A percentile compares a stretch with the other conserved stretches of the same genome.
phyloP scores from a whole-genome alignment of 768 basidiomycete species.

The Xerocomellus amylosporus region DNA sequence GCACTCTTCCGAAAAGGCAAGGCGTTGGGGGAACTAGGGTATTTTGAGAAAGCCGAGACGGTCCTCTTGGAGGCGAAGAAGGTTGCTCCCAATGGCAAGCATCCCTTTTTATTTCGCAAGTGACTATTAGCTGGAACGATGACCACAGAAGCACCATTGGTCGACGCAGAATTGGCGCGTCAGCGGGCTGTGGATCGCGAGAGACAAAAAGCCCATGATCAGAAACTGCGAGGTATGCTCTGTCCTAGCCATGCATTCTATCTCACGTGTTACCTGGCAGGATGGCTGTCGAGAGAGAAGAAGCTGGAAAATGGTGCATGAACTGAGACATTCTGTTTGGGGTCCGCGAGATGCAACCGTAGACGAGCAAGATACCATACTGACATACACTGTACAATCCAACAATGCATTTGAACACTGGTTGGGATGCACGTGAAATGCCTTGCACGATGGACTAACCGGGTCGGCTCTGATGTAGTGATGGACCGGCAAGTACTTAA shows the following conservation, averaged over 20 bases:
- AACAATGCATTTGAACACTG: not conserved
- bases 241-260: not conserved
- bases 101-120: not conserved
- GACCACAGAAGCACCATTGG: slow-evolving; percentile 49
- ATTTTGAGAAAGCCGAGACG: slow-evolving; percentile 67
- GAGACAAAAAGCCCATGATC: slow-evolving; percentile 59
- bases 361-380: slow-evolving; percentile 21
- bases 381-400: slow-evolving; percentile 2
- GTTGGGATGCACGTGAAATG: slow-evolving; percentile 9
- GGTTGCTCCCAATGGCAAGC: slow-evolving; percentile 58
- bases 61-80: slow-evolving; percentile 62
- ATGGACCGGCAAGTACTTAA: not conserved
- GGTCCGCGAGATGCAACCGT: not conserved
- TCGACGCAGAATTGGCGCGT: slow-evolving; percentile 63
- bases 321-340: not conserved
- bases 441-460: not conserved
- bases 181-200: slow-evolving; percentile 63
- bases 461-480: not conserved
- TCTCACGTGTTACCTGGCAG: slow-evolving; percentile 17
- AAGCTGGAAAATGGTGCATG: slow-evolving; percentile 14
- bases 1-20: slow-evolving; percentile 81
- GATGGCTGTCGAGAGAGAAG: slow-evolving; percentile 35
- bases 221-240: slow-evolving; percentile 68
- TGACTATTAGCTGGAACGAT: not conserved
- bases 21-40: slow-evolving; percentile 73